phyloP scores from a whole-genome alignment of 2,329 filamentous ascomycete genomes.

The Fusarium sp. region DNA sequence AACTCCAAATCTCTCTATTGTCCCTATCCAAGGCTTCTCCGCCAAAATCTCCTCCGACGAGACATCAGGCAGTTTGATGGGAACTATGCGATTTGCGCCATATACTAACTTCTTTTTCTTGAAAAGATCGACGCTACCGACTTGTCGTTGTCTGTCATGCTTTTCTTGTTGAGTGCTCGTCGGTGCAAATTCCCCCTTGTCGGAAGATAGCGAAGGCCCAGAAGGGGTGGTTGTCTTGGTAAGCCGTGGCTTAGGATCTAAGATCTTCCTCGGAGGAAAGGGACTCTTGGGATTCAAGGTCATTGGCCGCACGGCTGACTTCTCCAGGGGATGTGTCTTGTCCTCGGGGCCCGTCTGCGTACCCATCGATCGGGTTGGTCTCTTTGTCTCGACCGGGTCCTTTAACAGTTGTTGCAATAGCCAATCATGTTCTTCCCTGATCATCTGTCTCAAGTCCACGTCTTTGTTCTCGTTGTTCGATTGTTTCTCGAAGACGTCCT shows the following conservation, averaged over 20 bases:
- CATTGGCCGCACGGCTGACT: not conserved
- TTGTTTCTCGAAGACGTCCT: no score
- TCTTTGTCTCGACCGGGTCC: not conserved
- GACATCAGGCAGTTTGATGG: not conserved
- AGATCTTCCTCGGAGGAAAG: not conserved
- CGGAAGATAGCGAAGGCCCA: not conserved
- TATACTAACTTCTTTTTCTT: not conserved
- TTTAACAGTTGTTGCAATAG: not conserved
- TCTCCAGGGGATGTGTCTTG: not conserved
- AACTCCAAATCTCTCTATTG: not conserved
- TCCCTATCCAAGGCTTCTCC: not conserved
- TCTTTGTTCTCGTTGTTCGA: not conserved
- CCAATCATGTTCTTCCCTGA: constrained; percentile 15
- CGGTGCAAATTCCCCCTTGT: not conserved
- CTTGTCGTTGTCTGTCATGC: not conserved
- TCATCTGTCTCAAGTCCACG: not conserved
- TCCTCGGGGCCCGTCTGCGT: not conserved
- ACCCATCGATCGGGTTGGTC: not conserved
- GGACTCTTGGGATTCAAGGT: not conserved
- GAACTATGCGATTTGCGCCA: not conserved
- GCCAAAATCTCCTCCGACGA: not conserved
- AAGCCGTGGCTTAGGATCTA: not conserved
- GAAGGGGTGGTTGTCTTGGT: not conserved
- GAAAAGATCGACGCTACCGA: not conserved
- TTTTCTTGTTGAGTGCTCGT: not conserved